Base-by-base conservation (phyloP, 192 early-diverging fungal genomes). In the Funneliformis mosseae region DNA sequence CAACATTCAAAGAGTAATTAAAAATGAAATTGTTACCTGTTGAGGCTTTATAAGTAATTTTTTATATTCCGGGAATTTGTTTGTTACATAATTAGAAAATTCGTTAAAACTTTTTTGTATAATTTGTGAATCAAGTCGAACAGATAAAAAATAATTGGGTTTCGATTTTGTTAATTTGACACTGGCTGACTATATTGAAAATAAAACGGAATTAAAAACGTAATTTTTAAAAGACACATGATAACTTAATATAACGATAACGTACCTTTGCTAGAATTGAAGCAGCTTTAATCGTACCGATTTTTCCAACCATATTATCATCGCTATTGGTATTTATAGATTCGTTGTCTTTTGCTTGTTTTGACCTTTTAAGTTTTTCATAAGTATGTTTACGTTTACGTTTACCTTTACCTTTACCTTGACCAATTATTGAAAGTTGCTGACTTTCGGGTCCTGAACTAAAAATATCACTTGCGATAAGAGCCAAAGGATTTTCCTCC, bases 61-160 rank as follows among this genome's bases (percentile, higher is more conserved):
- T 27, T 64, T 64, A 64, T 64, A 28, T 64, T 64, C 63, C 12
- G 63, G 63, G 12, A 64, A 64, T 25, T 64, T 64, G 11, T 25
- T 64, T 9, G n/a, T 3, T 25, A 64, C 63, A 28, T 64, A 25
- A 64, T 28, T 64, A 14, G 18, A 27, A 28, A 64, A 64, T 64
- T 64, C 63, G 12, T 23, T 12, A 28, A 64, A 28, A 11, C 27
- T 64, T 28, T 64, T 10, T 28, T 64, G 63, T 14, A 64, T 64
- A 27, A 11, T 25, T 28, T 64, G 8, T 12, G n/a, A 64, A 64
- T 64, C 27, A 64, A 64, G 10, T 7, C 63, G 63, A 64, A 64
- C 12, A 12, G 63, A 64, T 64, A 64, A 23, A 64, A 64, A 64
- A 28, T 64, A 64, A 64, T 64, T 64, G 11, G 63, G 63, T 64